Base-by-base conservation (phyloP, 2,329 filamentous ascomycete genomes). In the Talaromyces sp. region DNA sequence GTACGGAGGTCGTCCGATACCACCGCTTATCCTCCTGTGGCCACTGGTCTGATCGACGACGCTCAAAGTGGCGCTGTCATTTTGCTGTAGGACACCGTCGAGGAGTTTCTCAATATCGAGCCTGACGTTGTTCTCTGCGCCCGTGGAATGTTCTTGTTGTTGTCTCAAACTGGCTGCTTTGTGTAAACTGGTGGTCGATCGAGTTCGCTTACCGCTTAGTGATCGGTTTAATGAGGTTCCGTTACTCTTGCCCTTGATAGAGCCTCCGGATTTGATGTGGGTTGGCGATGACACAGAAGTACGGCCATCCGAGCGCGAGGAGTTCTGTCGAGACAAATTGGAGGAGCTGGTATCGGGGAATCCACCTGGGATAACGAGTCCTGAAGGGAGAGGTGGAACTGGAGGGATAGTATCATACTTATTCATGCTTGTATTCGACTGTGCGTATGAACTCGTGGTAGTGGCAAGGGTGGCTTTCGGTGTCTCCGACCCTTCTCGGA, bases 341-440 rank as follows among this genome's bases (percentile, higher is more conserved):
- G 65, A n/a, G 8, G 64, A 63, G 19, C 48, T 60, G n/a, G 74
- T 74, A 66, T 79, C 78, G 16, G 78, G 76, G 66, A 77, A 79
- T n/a, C 77, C 76, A 31, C 77, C 78, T 2, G 79, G 78, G 19
- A 81, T 74, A 39, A 76, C 72, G 39, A 82, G 70, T 5, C 73
- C 74, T 0, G 73, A 70, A 14, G 79, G 79, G n/a, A 82, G 75
- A 22, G 80, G 80, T 13, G 80, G 80, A 4, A 82, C 80, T 13
- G 80, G 80, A 1, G 79, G 79, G n/a, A 82, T 77, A 41, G 72
- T 74, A n/a, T 76, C 70, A 8, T 62, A 62, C 59, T 69, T 65
- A 8, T 24, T 33, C 33, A 45, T 67, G 64, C 27, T 66, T 39
- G 33, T 27, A 9, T 62, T 70, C 31, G 66, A 60, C 24, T 70